Percentiles rank a stretch among this genome's conserved stretches.
Conservation (phyloP, 2,329 filamentous ascomycete species). For the Xylariales sp. region DNA sequence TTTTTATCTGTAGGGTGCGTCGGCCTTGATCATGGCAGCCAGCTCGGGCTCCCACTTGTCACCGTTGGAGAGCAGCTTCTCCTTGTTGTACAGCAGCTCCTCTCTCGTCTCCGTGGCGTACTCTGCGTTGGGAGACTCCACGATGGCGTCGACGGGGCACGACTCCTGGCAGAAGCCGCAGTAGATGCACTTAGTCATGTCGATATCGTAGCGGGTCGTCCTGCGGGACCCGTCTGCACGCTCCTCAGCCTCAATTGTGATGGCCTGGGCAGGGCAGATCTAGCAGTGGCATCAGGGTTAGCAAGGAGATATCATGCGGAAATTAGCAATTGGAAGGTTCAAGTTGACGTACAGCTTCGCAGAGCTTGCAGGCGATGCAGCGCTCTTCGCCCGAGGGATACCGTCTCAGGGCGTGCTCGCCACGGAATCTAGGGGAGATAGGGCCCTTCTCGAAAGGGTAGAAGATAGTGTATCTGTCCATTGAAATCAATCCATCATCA, state of each 20-base stretch:
- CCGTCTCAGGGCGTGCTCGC: conserved; percentile 91
- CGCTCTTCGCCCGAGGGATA: conserved; percentile 98
- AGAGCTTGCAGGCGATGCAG: conserved; percentile 99
- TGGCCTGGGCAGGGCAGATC: conserved; percentile 96
- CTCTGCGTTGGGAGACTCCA: conserved; percentile 60
- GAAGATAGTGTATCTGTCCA: conserved; percentile 90
- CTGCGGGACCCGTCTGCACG: conserved; percentile 91
- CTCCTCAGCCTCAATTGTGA: conserved; percentile 98
- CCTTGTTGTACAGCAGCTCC: conserved; percentile 96
- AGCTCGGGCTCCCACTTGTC: conserved; percentile 98
- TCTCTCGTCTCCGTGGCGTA: conserved; percentile 70
- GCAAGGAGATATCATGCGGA: conserved; percentile 2
- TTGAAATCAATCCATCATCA: no score
- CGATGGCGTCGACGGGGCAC: conserved; percentile 92
- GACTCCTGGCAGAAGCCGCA: conserved; percentile 99
- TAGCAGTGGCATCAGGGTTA: conserved; percentile 20
- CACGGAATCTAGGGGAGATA: conserved; percentile 95
- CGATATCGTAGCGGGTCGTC: conserved; percentile 97
- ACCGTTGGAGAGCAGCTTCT: conserved; percentile 84
- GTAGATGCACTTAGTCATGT: conserved; percentile 99
- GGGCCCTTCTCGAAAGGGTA: conserved; percentile 99
- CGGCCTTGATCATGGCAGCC: conserved; percentile 84
- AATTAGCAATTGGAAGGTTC: neutral
- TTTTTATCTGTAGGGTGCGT: conserved; percentile 80
- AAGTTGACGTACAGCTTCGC: conserved; percentile 65